Percentiles rank a stretch among this genome's conserved stretches.
Evolutionary conservation across 192 early-diverging fungal species (phyloP).

Genomic region (Diversispora epigaea): DNA sequence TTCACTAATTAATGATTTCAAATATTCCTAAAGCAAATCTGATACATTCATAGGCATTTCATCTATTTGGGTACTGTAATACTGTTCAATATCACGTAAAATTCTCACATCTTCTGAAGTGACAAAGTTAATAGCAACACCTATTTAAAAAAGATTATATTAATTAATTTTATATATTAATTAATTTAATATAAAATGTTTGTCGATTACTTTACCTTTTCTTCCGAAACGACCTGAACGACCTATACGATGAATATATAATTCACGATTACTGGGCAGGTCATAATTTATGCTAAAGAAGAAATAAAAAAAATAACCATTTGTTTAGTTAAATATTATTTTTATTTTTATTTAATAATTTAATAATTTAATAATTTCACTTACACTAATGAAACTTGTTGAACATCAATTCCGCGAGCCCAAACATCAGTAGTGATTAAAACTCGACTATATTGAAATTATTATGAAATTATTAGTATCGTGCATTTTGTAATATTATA

Average conservation of each 20-base stretch:
- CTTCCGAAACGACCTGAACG: constrained; percentile 96
- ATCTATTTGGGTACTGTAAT: constrained; percentile 95
- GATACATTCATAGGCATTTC: constrained; percentile 87
- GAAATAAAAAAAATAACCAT: neutral
- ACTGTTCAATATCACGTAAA: constrained; percentile 96
- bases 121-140: constrained; percentile 99
- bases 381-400: constrained; percentile 94
- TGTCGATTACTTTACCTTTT: constrained; percentile 59
- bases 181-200: neutral
- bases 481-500: neutral
- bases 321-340: neutral
- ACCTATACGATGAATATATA: constrained; percentile 99
- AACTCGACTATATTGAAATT: constrained; percentile 68
- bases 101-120: constrained; percentile 91
- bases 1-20: too few relatives aligned
- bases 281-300: constrained; percentile 80
- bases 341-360: neutral
- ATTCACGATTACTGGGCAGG: constrained; percentile 91
- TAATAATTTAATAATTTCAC: neutral
- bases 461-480: neutral
- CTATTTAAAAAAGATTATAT: neutral
- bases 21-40: constrained; percentile 41
- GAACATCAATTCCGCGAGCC: constrained; percentile 99
- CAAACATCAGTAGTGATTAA: constrained; percentile 98
- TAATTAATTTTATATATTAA: neutral